Conservation (phyloP, 345 rosid genomes). For the Combretum micranthum region DNA sequence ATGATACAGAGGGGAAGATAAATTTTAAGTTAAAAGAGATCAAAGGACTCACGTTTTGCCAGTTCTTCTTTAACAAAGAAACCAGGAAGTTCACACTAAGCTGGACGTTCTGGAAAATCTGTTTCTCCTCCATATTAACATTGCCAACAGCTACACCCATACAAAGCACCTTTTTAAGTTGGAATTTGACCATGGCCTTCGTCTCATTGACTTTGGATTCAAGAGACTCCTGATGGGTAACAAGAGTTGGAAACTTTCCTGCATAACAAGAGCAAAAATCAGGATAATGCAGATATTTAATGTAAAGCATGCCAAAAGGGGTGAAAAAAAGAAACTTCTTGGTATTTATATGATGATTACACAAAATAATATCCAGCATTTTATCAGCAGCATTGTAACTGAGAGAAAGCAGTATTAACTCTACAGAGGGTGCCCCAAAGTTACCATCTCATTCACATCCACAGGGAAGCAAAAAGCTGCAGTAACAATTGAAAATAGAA, state of each 20-base stretch:
- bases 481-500: background rate
- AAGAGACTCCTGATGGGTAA: slow-evolving; percentile 64
- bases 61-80: slow-evolving; percentile 67
- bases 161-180: slow-evolving; percentile 69
- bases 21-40: too few species aligned
- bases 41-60: slow-evolving; percentile 57
- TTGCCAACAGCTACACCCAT: slow-evolving; percentile 79
- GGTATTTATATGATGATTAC: too few species aligned
- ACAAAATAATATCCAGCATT: too few species aligned
- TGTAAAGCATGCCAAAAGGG: background rate
- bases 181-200: slow-evolving; percentile 73
- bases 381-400: background rate
- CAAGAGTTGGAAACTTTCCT: slow-evolving; percentile 83
- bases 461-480: background rate
- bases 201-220: slow-evolving; percentile 74
- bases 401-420: too few species aligned
- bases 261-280: slow-evolving; percentile 6
- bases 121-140: slow-evolving; percentile 64
- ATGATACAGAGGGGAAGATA: too few species aligned
- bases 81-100: slow-evolving; percentile 71
- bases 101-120: slow-evolving; percentile 72
- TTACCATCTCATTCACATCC: background rate
- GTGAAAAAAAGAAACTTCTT: background rate
- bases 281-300: background rate
- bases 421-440: background rate